A percentile compares a stretch with the other conserved stretches of the same genome.
Conservation (phyloP, 1,284 basidiomycete species). For the Hymenochaete sp. region DNA sequence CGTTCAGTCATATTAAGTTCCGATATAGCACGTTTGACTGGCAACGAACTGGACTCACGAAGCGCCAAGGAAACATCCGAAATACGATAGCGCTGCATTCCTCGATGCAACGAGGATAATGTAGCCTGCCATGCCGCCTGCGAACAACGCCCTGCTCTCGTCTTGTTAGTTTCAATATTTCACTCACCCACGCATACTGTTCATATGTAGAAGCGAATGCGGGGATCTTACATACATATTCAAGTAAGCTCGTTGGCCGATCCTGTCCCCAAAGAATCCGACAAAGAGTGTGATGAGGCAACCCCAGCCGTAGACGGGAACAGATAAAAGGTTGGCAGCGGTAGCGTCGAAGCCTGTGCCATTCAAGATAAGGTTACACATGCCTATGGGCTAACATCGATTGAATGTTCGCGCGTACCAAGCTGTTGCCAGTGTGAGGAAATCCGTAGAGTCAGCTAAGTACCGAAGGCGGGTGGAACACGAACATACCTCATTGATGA, state of each 20-base stretch:
- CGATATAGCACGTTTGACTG: background rate
- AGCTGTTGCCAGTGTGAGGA: too few species aligned
- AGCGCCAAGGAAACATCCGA: constrained; percentile 39
- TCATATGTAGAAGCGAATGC: background rate
- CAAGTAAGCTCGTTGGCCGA: constrained; percentile 37
- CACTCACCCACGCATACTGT: too few species aligned
- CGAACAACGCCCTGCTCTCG: constrained; percentile 18
- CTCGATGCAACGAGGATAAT: constrained; percentile 41
- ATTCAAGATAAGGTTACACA: background rate
- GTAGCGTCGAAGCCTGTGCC: constrained; percentile 37
- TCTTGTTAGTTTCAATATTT: too few species aligned
- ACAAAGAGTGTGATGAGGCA: constrained; percentile 41
- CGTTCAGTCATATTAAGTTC: background rate
- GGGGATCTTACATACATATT: constrained; percentile 33
- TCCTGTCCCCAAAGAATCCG: constrained; percentile 40
- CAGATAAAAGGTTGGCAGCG: constrained; percentile 44
- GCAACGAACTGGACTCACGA: constrained; percentile 29
- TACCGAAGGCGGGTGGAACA: background rate
- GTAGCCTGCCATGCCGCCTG: constrained; percentile 35
- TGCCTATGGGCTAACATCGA: background rate
- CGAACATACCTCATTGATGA: constrained; percentile 36
- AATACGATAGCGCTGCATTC: constrained; percentile 36
- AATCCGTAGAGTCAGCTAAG: too few species aligned
- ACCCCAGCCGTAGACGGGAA: constrained; percentile 42
- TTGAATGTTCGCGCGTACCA: constrained; percentile 1